Evolutionary conservation across 805 yeast species (phyloP), one percentile per base, ranked within the genome.

Genomic region (Zygosaccharomyces bisporus): DNA sequence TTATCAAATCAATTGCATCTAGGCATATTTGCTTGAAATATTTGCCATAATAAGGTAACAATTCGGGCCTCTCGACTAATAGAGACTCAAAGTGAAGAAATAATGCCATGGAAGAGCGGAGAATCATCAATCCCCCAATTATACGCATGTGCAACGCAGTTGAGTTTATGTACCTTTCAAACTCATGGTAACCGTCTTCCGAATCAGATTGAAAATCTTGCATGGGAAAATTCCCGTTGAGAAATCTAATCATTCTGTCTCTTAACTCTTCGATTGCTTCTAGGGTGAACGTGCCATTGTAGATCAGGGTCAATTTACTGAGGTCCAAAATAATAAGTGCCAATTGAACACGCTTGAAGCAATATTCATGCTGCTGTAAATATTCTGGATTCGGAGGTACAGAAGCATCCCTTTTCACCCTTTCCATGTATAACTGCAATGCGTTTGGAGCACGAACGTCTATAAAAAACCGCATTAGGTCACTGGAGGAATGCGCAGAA

Each of bases 71-170:
- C n/a, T 51, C 43, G 12, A 37, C 19, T 10, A 52, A 37, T 12
- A 46, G 34, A 5, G 47, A 25, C 46, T 63, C 67, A 37, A 59
- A 61, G 50, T 63, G 61, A 18, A 58, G 48, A 33, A 59, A 58
- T 16, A 61, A 20, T 6, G 66, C 58, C 36, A 51, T 51, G 3
- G 64, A 53, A 3, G 60, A 52, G 45, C 66, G 57, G 16, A 61
- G 47, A 32, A 57, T 41, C 43, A 61, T 47, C 34, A 60, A 39
- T 23, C 51, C 49, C 20, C 56, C 52, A 46, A 61, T 55, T 32
- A 59, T 40, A 29, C 57, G 50, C 7, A 55, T 50, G 39, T 61
- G 65, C 30, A 61, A 37, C 6, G 57, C 47, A 20, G 49, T 47
- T 0, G 61, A 51, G 29, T 53, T 53, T 24, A 30, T 13, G 25